Evolutionary conservation across 768 basidiomycete genomes (phyloP), one percentile per base, ranked within the genome.

Genomic region (Phylloporus sp.): DNA sequence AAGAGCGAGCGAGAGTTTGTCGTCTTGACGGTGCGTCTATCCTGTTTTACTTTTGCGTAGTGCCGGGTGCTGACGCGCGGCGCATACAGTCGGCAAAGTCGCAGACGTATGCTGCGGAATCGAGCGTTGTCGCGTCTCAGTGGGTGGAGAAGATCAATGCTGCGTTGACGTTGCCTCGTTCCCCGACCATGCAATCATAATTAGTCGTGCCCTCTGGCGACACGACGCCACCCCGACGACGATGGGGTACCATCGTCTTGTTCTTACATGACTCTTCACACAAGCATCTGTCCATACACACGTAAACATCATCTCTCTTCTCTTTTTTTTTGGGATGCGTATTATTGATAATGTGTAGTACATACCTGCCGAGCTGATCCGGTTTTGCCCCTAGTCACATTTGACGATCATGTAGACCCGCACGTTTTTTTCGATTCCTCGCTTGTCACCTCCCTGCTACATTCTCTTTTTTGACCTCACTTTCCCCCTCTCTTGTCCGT

Each of bases 1-100:
- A 80, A 79, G 55, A 69, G 78, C 38, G 79, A 78, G 44, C 67
- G 76, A 29, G 79, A 80, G 58, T 82, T 84, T 58, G 73, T 78
- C 14, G 71, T 84, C 28, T 63, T 81, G 54, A 80, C 81, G 33
- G 82, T 84, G 50, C 58, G 79, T 67, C 18, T 26, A 47, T 23
- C 54, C 5, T 38, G 23, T 29, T 26, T 18, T 5, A 31, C 5
- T 29, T 26, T 18, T 5, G 36, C 5, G 20, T 7, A 4, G 21
- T 4, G 20, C 35, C 20, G 4, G 15, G 10, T 38, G n/a, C 49
- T 46, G 21, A 49, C 15, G 21, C 15, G 21, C 29, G 4, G 20
- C 32, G 11, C 18, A 38, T 44, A 15, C 49, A 81, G 80, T 65
- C 73, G 18, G 67, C 73, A 7, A 80, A 74, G 56, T 71, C 68